Conservation (phyloP, 441 rosid genomes). For the Gossypium davidsonii region DNA sequence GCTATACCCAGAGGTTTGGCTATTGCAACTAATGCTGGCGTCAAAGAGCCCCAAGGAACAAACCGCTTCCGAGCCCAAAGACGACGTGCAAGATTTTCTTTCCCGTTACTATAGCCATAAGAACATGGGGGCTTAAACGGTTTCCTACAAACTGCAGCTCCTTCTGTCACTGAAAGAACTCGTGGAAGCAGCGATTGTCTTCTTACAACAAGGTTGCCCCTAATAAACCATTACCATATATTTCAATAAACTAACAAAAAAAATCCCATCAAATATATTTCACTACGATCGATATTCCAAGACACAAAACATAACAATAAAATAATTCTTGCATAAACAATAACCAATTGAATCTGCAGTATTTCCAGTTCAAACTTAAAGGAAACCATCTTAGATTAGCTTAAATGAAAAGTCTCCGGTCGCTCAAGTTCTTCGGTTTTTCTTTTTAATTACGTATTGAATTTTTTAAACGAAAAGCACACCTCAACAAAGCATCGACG, state of each 20-base stretch:
- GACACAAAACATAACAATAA: background rate
- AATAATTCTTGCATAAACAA: background rate
- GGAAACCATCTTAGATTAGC: slow-evolving; percentile 2
- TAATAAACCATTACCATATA: slow-evolving; percentile 20
- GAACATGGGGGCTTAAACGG: slow-evolving; percentile 89
- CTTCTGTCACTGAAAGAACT: slow-evolving; percentile 77
- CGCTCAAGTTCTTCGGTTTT: background rate
- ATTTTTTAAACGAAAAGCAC: slow-evolving; percentile 25
- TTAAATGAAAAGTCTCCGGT: background rate
- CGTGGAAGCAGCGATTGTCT: slow-evolving; percentile 85
- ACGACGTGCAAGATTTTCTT: slow-evolving; percentile 65
- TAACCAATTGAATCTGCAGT: background rate
- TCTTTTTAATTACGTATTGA: background rate
- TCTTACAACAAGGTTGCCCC: slow-evolving; percentile 78
- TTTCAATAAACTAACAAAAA: background rate
- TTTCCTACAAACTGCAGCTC: slow-evolving; percentile 84
- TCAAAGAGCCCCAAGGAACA: slow-evolving; percentile 89
- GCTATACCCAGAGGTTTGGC: slow-evolving; percentile 29
- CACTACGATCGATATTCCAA: background rate
- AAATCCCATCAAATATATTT: background rate
- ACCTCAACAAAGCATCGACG: slow-evolving; percentile 86
- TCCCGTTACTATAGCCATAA: slow-evolving; percentile 49
- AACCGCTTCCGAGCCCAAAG: slow-evolving; percentile 84
- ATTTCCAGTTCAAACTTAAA: background rate
- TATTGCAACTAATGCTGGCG: slow-evolving; percentile 48